phyloP scores from a whole-genome alignment of 805 yeast species.

The Candida pini region DNA sequence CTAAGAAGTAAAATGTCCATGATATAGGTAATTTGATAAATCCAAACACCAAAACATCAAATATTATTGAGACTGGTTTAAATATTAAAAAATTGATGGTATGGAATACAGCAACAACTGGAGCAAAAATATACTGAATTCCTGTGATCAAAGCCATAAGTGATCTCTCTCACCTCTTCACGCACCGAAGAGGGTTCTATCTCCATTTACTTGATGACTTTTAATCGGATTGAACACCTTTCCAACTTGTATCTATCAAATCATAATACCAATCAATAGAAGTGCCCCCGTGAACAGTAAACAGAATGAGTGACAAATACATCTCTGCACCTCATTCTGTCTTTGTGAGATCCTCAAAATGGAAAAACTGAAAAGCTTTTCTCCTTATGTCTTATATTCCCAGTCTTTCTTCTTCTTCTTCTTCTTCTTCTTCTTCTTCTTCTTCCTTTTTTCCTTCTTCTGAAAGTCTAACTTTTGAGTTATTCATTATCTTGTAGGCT shows the following conservation, averaged over 20 bases:
- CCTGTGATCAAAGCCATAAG: neutral
- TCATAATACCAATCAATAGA: no score
- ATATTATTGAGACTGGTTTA: conserved; percentile 4
- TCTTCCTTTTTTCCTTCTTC: neutral
- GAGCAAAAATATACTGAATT: conserved; percentile 2
- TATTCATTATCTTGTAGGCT: no score
- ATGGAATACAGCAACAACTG: conserved; percentile 1
- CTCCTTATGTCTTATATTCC: neutral
- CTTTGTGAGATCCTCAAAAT: no score
- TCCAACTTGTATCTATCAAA: no score
- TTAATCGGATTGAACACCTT: no score
- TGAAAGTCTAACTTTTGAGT: no score
- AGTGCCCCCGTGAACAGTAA: no score
- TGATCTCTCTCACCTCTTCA: neutral
- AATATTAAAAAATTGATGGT: conserved; percentile 4
- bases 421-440: neutral
- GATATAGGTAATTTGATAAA: conserved; percentile 6
- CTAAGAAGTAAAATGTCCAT: conserved; percentile 2
- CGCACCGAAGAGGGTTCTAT: no score
- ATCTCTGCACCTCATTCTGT: no score
- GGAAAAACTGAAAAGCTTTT: no score
- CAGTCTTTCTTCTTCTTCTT: neutral
- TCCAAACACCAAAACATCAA: conserved; percentile 7
- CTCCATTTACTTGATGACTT: no score
- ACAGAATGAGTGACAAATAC: no score